Evolutionary conservation across 306 rosid genomes (phyloP).

Genomic region (Lablab purpureus): DNA sequence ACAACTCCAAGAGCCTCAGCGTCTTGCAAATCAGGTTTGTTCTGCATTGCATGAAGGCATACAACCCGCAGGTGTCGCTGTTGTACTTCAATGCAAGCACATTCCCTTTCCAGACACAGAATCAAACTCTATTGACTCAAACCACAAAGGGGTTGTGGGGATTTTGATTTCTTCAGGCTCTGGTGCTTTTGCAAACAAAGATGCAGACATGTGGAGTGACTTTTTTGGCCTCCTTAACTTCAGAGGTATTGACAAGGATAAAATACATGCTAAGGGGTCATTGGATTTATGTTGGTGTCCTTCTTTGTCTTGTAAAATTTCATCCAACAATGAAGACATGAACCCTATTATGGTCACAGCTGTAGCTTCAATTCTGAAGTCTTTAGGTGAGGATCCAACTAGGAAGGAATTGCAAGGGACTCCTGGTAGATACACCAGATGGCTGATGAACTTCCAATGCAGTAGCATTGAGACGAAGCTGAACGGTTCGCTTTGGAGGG

Average conservation of each 20-base stretch:
- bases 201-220: not conserved
- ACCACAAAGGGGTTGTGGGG: not conserved
- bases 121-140: not conserved
- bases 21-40: conserved; percentile 19
- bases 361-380: not conserved
- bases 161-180: not conserved
- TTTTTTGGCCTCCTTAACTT: not conserved
- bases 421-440: conserved; percentile 66
- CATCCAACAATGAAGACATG: not conserved
- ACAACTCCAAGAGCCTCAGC: conserved; percentile 1
- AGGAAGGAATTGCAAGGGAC: conserved; percentile 51
- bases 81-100: not conserved
- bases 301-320: not conserved
- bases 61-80: not conserved
- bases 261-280: not conserved
- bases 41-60: conserved; percentile 12
- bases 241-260: not conserved
- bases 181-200: conserved; percentile 7
- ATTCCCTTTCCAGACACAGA: not conserved
- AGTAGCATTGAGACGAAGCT: conserved; percentile 57
- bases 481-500: conserved; percentile 39
- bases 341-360: conserved; percentile 1
- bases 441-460: conserved; percentile 72
- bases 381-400: conserved; percentile 18
- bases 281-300: not conserved